Evolutionary conservation across 176 grass and related monocot genomes (phyloP), one percentile per base, ranked within the genome.

Genomic region (Saccharum officinarum): DNA sequence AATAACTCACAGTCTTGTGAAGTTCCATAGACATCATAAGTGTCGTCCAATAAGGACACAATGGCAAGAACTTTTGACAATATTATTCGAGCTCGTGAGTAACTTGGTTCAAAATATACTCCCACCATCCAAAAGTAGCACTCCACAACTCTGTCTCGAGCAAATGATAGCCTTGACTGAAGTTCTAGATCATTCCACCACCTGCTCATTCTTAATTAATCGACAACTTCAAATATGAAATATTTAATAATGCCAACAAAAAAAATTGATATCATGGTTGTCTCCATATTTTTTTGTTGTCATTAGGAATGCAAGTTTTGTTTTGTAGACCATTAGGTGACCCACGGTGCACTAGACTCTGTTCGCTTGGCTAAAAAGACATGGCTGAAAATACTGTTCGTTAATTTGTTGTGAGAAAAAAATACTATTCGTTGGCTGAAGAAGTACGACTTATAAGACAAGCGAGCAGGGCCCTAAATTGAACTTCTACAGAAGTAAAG

Each of bases 111-210:
- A 17, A 63, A 78, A 8, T 78, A 78, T 78, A 9, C 36, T 41
- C 55, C 75, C 8, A 41, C 14, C 6, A 78, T 62, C 55, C 55
- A 34, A 78, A 28, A 78, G 22, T 78, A 78, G 75, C 34, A 41
- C 12, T 78, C 75, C 38, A 62, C 75, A 26, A 78, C 37, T 39
- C 75, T 77, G 13, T 77, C 75, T 13, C 75, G 75, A 60, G 52
- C 22, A 8, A 77, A 77, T 0, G 75, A 60, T 60, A 77, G 18
- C 3, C 14, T 61, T 60, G 75, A 77, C 3, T 8, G 75, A 60
- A 60, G 34, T 15, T 60, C 5, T n/a, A 77, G 10, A 77, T 15
- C n/a, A n/a, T 77, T 77, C 75, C 75, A 77, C 75, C 75, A 77
- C 75, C 74, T 77, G 39, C 41, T 14, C 10, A 26, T 15, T 63